These are phyloP conservation scores for Magnolia sinica DNA, from an alignment of 164 flowering plant species.

Conservation along the genomic window DNA sequence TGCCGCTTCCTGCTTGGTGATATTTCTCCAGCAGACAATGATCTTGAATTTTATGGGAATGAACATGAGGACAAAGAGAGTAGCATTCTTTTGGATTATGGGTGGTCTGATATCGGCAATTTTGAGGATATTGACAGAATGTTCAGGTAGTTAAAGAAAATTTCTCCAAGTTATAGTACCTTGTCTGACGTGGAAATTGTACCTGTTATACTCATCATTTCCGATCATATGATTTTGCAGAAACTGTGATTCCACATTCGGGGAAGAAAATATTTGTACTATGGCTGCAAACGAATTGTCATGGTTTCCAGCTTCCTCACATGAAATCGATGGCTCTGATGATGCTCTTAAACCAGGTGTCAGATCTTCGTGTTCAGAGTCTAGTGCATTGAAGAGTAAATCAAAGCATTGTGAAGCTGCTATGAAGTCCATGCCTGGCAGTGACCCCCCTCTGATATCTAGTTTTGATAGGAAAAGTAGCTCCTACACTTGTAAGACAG, in stretches of 20 bases:
- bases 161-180: not conserved
- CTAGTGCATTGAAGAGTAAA: conserved; percentile 22
- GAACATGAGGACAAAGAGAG: conserved; percentile 43
- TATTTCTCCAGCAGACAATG: conserved; percentile 44
- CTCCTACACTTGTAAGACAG: conserved; percentile 13
- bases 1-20: conserved; percentile 41
- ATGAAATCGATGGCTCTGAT: conserved; percentile 39
- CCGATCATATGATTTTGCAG: conserved; percentile 35
- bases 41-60: conserved; percentile 44
- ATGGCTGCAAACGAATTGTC: conserved; percentile 46
- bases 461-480: conserved; percentile 20
- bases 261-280: conserved; percentile 37
- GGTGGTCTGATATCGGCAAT: conserved; percentile 77
- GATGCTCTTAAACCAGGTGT: conserved; percentile 36
- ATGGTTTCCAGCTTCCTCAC: conserved; percentile 61
- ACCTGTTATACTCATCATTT: not conserved
- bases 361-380: conserved; percentile 37
- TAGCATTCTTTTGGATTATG: conserved; percentile 48
- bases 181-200: not conserved
- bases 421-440: conserved; percentile 13
- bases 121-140: conserved; percentile 83
- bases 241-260: conserved; percentile 74
- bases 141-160: conserved; percentile 51
- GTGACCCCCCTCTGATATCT: conserved; percentile 11
- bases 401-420: conserved; percentile 29